Base-by-base conservation (phyloP, 345 rosid species). In the Lepidium africanum region DNA sequence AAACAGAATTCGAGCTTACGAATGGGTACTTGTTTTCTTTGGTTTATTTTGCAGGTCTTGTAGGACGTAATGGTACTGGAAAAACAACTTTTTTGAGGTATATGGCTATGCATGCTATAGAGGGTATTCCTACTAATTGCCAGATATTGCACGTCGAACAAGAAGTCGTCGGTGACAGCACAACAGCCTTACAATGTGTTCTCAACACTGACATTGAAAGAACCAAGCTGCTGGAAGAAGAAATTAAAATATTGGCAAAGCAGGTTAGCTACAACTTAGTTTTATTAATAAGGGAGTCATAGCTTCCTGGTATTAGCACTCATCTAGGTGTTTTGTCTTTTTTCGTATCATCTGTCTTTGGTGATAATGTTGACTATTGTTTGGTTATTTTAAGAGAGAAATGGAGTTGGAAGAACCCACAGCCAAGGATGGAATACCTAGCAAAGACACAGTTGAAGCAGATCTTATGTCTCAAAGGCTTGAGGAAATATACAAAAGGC, bases 11-110 rank as follows among this genome's bases (percentile, higher is more conserved):
- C 10, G 46, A 35, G 27, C 73, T 67, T 67, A 60, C 70, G 13
- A 46, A 39, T 68, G 50, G 33, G 21, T 25, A 17, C 55, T 53
- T 74, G 14, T 54, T 68, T 12, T 52, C 43, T 51, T 42, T 33
- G 37, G 46, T 16, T 59, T 58, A 72, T 51, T 63, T 35, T 82
- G 61, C 79, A 93, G 99, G 97, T 11, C 95, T 94, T 78, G 91
- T 91, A 63, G 99, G 99, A 72, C 87, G 99, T 77, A 94, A 94
- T 66, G 99, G 99, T 69, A 94, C 99, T 9, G 99, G 99, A 52
- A 94, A 94, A 79, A 94, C 97, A 67, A 94, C 99, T 30, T 91
- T 91, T 75, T 88, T 94, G 47, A 87, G 99, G 88, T 75, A 87
- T 81, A 82, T 94, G 96, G 99, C 99, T 68, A 53, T 94, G 96